Evolutionary conservation across 768 basidiomycete species (phyloP), one percentile per base, ranked within the genome.

Genomic region (Wakefieldia striispora): DNA sequence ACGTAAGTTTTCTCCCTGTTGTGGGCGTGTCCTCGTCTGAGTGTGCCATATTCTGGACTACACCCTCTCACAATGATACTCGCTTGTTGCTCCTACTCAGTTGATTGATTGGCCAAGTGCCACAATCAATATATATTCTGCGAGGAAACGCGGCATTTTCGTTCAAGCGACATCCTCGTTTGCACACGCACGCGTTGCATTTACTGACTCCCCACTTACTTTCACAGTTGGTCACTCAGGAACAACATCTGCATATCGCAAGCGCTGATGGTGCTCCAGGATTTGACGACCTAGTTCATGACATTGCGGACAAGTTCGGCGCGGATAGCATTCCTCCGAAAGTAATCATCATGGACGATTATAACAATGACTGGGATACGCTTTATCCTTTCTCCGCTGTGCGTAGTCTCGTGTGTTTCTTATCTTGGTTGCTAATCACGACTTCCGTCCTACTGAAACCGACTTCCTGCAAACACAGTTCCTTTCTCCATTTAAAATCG

Each of bases 321-420:
- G 65, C 61, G 2, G 61, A 68, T 8, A 74, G 69, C 12, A 56
- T 61, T 16, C 64, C 63, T 21, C 72, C 81, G 0, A 64, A 66
- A 2, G 70, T 75, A 0, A 75, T 86, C 7, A 63, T 73, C 3
- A 85, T 92, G 79, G 77, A 88, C 51, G 83, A 89, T 49, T 77
- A 84, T 61, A 94, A 92, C 56, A 70, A 80, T 14, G 91, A 97
- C 58, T 98, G 94, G 93, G 91, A 95, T 65, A 72, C 82, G 2
- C 61, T 95, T 34, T 91, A 87, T 64, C 89, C 89, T 13, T 89
- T 91, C 67, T 87, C 86, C 3, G 72, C 82, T 37, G 90, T 88
- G 57, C 31, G 81, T 40, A 7, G 10, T 19, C 29, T 0, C 11
- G 9, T 2, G 0, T 38, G 29, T 9, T 23, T 23, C 26, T 40